Conservation (phyloP, 805 yeast genomes). For the Hanseniaspora valbyensis region DNA sequence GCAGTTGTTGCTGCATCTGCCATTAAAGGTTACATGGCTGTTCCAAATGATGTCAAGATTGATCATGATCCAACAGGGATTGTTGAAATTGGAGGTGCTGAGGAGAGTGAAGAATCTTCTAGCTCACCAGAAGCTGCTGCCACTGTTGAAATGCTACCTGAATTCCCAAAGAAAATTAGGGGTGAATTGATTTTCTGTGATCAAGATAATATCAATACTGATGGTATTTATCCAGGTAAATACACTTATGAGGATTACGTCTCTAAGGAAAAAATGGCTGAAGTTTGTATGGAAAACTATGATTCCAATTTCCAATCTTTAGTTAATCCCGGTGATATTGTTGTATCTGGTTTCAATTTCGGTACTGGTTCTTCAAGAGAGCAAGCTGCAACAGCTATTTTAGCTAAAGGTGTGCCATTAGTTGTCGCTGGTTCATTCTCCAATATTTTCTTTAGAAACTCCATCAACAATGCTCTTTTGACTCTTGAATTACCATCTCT, state of each 20-base stretch:
- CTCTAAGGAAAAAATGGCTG: constrained; percentile 89
- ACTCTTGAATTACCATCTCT: constrained; percentile 89
- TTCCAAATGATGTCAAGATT: constrained; percentile 74
- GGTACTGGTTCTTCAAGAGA: constrained; percentile 99
- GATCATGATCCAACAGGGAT: constrained; percentile 42
- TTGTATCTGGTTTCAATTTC: constrained; percentile 85
- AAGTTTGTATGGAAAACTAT: constrained; percentile 98
- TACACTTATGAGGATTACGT: constrained; percentile 98
- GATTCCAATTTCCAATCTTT: constrained; percentile 77
- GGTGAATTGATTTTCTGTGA: constrained; percentile 94
- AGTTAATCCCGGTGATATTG: constrained; percentile 78
- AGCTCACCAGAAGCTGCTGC: constrained; percentile 29
- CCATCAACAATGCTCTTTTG: constrained; percentile 89
- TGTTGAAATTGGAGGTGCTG: constrained; percentile 29
- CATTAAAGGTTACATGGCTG: constrained; percentile 83
- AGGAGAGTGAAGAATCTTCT: constrained; percentile 23
- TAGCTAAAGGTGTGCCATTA: constrained; percentile 84
- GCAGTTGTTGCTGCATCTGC: constrained; percentile 99
- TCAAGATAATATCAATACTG: constrained; percentile 94
- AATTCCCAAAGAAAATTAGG: constrained; percentile 77
- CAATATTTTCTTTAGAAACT: constrained; percentile 89
- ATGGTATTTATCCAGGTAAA: constrained; percentile 97
- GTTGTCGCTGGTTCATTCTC: constrained; percentile 97
- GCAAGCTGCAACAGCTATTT: constrained; percentile 97
- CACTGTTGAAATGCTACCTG: constrained; percentile 70